Conservation (phyloP, 306 rosid species). For the Malus sylvestris region DNA sequence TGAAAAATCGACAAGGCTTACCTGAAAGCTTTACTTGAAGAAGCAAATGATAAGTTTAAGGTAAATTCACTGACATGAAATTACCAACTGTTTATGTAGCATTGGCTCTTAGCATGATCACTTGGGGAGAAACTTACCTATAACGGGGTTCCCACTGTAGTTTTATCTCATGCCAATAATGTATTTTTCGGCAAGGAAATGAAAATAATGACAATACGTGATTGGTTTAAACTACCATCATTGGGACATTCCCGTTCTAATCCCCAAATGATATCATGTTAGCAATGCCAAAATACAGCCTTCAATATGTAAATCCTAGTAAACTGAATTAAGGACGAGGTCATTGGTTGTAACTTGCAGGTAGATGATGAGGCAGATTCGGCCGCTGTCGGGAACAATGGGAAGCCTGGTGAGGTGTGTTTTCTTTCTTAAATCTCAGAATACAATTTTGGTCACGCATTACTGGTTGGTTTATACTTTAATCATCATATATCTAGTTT, state of each 20-base stretch:
- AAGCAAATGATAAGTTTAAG: conserved; percentile 25
- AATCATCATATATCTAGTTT: background rate
- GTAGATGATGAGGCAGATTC: conserved; percentile 52
- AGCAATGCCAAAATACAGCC: no score
- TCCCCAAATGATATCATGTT: no score
- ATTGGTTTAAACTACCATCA: background rate
- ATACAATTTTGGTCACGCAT: background rate
- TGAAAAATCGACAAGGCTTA: conserved; percentile 11
- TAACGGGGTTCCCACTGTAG: no score
- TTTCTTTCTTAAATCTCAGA: conserved; percentile 11
- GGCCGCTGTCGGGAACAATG: conserved; percentile 20
- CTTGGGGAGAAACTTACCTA: no score
- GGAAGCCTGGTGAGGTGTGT: conserved; percentile 27
- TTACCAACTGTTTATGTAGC: background rate
- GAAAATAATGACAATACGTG: no score
- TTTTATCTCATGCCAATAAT: no score
- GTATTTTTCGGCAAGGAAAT: no score
- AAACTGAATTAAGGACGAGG: no score
- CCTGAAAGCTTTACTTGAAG: conserved; percentile 26
- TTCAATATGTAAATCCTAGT: no score
- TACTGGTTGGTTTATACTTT: background rate
- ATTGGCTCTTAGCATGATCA: no score
- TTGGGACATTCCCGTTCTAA: no score
- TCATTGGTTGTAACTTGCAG: conserved; percentile 10
- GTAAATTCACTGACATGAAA: conserved; percentile 17